These are phyloP conservation scores for Fusarium luffae DNA, from an alignment of 2,329 filamentous ascomycete species.

Conservation along the genomic window DNA sequence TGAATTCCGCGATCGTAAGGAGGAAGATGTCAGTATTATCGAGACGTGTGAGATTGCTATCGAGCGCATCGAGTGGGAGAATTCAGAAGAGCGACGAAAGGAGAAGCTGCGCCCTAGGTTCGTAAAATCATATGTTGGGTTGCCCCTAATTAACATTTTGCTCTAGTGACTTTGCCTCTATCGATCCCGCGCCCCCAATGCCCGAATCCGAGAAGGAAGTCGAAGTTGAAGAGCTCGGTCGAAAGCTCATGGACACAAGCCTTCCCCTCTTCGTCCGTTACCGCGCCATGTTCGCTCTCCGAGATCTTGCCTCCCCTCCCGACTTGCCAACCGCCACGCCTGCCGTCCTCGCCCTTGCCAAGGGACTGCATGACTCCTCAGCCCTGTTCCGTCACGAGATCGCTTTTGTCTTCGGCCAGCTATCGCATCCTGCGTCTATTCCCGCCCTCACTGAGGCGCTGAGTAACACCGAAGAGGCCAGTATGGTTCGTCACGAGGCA, in stretches of 20 bases:
- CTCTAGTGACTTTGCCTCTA: constrained; percentile 88
- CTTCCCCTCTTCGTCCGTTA: constrained; percentile 91
- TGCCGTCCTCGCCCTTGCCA: constrained; percentile 87
- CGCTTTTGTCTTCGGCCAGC: constrained; percentile 96
- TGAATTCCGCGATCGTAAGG: constrained; percentile 76
- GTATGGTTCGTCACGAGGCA: constrained; percentile 98
- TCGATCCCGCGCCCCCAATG: constrained; percentile 93
- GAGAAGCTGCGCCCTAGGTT: constrained; percentile 88
- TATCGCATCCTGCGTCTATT: constrained; percentile 96
- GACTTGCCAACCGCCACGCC: constrained; percentile 88
- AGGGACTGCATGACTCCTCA: constrained; percentile 85
- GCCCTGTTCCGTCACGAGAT: constrained; percentile 98
- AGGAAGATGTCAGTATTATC: constrained; percentile 82
- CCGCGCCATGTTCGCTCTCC: constrained; percentile 96
- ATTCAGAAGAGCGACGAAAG: constrained; percentile 73
- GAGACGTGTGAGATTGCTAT: constrained; percentile 99
- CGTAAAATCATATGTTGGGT: constrained; percentile 42
- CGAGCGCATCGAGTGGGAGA: constrained; percentile 93
- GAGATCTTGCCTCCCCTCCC: constrained; percentile 93
- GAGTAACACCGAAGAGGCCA: constrained; percentile 81
- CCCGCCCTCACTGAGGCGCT: constrained; percentile 84
- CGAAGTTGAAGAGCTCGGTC: constrained; percentile 79
- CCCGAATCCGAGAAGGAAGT: constrained; percentile 77
- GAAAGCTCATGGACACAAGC: constrained; percentile 80
- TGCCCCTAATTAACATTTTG: constrained; percentile 45